Base-by-base conservation (phyloP, 2,329 filamentous ascomycete species). In the Trichoderma sp. region DNA sequence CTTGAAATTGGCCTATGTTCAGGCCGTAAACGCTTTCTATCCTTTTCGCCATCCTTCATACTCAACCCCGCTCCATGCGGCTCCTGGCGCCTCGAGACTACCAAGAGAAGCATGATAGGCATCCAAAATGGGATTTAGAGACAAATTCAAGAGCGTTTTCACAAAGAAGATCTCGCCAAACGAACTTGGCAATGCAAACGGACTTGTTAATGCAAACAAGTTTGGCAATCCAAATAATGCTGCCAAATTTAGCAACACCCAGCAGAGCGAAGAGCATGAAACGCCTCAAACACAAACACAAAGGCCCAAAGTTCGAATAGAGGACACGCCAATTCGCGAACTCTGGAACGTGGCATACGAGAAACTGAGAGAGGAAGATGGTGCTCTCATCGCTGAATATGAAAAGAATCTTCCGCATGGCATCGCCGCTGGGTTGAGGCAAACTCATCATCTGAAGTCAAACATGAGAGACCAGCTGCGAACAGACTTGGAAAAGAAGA, bases 331-430 rank as follows among this genome's bases (percentile, higher is more conserved):
- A 24, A 53, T 63, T 13, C 4, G 13, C 19, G 29, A 63, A 16
- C 60, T 63, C 3, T 63, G 43, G 60, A 27, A 63, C 24, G 3
- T 63, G 31, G 60, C 60, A 8, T 63, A 63, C n/a, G 43, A 63
- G 14, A 63, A 29, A 1, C 8, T 63, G 4, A 29, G 60, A 27
- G 43, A 35, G 16, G 43, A 52, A 5, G 43, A 62, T 2, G 0
- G n/a, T 16, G n/a, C n/a, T 5, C 59, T 62, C 10, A 19, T 62
- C 1, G 13, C 4, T 8, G 59, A 62, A 6, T 62, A 62, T 24
- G 59, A 62, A 21, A 31, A 31, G 3, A 33, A 5, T 16, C 8
- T 27, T 7, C 29, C 21, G 31, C 3, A 63, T n/a, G n/a, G 21
- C 29, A 4, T 35, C 5, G 2, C 14, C 5, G 43, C 43, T 1